Evolutionary conservation across 257 asterid species (phyloP).

Genomic region (Cordia subcordata): DNA sequence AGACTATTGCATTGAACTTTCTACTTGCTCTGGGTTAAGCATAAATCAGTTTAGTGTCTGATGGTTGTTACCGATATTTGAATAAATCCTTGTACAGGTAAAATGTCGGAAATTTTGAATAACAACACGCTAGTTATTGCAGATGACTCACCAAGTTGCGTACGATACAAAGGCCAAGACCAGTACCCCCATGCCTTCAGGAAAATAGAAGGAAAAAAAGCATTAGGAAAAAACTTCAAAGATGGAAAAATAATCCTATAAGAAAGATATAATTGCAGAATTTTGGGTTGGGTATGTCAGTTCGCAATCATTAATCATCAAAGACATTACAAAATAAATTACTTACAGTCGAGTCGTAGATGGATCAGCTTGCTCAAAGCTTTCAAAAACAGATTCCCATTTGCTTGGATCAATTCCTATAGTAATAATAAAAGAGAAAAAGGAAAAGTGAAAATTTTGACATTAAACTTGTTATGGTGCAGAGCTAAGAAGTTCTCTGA

Average conservation of each 20-base stretch:
- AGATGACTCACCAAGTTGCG: slow-evolving; percentile 77
- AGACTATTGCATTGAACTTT: no score
- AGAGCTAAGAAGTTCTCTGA: not conserved
- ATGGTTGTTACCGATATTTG: no score
- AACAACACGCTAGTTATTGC: no score
- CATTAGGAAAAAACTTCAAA: slow-evolving; percentile 1
- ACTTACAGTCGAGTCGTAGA: slow-evolving; percentile 90
- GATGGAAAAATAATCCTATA: not conserved
- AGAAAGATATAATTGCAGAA: not conserved
- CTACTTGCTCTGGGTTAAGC: no score
- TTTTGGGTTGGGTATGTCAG: not conserved
- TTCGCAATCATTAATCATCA: not conserved
- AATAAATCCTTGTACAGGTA: no score
- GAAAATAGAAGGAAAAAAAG: slow-evolving; percentile 4
- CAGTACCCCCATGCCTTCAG: slow-evolving; percentile 93
- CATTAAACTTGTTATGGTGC: not conserved
- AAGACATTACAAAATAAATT: not conserved
- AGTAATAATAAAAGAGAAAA: slow-evolving; percentile 6
- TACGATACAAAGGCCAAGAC: slow-evolving; percentile 93
- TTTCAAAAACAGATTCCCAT: slow-evolving; percentile 95
- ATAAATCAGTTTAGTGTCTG: no score
- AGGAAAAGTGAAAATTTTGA: not conserved
- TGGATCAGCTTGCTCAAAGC: slow-evolving; percentile 97
- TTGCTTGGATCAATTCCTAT: slow-evolving; percentile 84
- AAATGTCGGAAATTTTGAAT: no score